These are phyloP conservation scores for Protostelium mycophagum DNA, from an alignment of 78 protist genomes.

Conservation along the genomic window DNA sequence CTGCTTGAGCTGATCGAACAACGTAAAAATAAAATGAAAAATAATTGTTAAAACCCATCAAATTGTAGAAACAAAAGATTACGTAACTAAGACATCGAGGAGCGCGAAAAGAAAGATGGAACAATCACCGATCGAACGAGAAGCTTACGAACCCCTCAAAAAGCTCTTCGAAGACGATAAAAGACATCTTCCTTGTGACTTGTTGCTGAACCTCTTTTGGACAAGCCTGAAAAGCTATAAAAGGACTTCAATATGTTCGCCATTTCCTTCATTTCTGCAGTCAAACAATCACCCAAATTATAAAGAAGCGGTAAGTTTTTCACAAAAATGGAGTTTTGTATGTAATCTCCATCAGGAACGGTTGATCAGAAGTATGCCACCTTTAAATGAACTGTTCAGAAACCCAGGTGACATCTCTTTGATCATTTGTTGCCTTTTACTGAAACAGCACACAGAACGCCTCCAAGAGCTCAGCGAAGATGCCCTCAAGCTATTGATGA, in stretches of 20 bases:
- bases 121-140: too few species aligned
- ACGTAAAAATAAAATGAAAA: too few species aligned
- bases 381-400: neutral
- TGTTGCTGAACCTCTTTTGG: neutral
- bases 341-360: neutral
- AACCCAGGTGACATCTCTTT: neutral
- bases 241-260: neutral
- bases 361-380: neutral
- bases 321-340: neutral
- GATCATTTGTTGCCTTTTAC: neutral
- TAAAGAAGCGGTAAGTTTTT: neutral
- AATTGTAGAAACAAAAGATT: too few species aligned
- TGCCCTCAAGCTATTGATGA: neutral
- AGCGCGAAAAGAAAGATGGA: too few species aligned
- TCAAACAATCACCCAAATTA: neutral
- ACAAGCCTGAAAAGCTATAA: neutral
- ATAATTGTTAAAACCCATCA: too few species aligned
- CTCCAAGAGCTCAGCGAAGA: neutral
- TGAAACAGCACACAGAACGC: neutral
- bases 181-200: too few species aligned
- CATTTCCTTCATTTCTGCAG: neutral
- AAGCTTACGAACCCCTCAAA: too few species aligned
- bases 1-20: too few species aligned
- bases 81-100: too few species aligned
- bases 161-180: too few species aligned